A percentile compares a stretch with the other conserved stretches of the same genome.
These are phyloP conservation scores for Nowakowskiella sp. DNA, from an alignment of 192 early-diverging fungal species.

Conservation along the genomic window DNA sequence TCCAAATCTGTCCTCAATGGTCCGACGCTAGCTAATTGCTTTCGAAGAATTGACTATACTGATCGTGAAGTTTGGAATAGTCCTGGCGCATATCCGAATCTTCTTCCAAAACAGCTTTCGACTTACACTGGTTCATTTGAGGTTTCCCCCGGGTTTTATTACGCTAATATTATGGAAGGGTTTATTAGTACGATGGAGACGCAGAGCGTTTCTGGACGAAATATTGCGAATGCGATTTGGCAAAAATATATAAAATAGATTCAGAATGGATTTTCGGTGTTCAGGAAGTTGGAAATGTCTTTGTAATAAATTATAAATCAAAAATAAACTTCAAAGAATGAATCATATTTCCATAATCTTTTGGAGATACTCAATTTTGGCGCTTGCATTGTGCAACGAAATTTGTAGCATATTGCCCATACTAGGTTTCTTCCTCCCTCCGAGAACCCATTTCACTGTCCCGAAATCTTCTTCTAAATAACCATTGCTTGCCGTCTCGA, in stretches of 20 bases:
- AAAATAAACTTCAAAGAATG: no score
- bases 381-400: slow-evolving; percentile 37
- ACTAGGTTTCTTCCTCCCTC: slow-evolving; percentile 19
- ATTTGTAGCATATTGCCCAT: slow-evolving; percentile 35
- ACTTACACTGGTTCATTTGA: background rate
- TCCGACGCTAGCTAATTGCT: background rate
- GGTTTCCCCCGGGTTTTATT: slow-evolving; percentile 2
- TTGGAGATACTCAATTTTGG: no score
- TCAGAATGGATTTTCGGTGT: no score
- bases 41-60: background rate
- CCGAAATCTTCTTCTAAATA: slow-evolving; percentile 29
- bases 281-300: no score
- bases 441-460: background rate
- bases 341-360: no score
- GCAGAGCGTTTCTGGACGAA: slow-evolving; percentile 4
- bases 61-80: slow-evolving; percentile 3
- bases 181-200: slow-evolving; percentile 11
- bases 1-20: background rate
- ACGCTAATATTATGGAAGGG: slow-evolving; percentile 1
- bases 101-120: background rate
- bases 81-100: slow-evolving; percentile 8
- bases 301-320: no score
- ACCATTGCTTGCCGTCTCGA: slow-evolving; percentile 32
- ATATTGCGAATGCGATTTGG: slow-evolving; percentile 7
- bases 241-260: no score